Evolutionary conservation across 2,329 filamentous ascomycete genomes (phyloP).

Genomic region (Elsinoe necatrix): DNA sequence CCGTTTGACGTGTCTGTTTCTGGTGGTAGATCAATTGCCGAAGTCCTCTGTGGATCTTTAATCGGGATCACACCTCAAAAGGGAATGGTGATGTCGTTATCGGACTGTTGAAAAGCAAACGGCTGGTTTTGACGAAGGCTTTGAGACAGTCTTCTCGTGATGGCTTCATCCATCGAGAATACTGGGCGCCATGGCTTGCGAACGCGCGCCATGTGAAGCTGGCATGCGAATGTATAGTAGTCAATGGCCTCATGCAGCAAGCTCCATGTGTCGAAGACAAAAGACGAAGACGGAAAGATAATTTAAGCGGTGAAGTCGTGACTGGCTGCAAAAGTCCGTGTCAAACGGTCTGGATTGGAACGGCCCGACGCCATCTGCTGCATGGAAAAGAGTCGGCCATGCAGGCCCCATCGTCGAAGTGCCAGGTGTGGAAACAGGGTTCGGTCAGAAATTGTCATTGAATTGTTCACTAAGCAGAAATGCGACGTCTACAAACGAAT

Average conservation of each 20-base stretch:
- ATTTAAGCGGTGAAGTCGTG: neutral
- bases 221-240: neutral
- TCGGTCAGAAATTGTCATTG: neutral
- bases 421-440: neutral
- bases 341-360: conserved; percentile 1
- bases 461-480: neutral
- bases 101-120: conserved; percentile 4
- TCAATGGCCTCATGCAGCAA: neutral
- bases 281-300: neutral
- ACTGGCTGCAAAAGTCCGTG: neutral
- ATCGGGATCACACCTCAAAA: neutral
- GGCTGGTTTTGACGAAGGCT: neutral
- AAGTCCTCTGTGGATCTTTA: neutral
- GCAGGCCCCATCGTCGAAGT: neutral
- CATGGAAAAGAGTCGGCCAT: neutral
- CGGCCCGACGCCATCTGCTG: conserved; percentile 7
- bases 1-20: conserved; percentile 14
- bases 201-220: neutral
- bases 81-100: conserved; percentile 11
- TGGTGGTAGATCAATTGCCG: conserved; percentile 7
- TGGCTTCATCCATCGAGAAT: neutral
- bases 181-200: neutral
- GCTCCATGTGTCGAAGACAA: neutral
- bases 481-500: neutral
- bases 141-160: conserved; percentile 7